phyloP scores from a whole-genome alignment of 352 stramenopile species.

The Pythium coloratum region DNA sequence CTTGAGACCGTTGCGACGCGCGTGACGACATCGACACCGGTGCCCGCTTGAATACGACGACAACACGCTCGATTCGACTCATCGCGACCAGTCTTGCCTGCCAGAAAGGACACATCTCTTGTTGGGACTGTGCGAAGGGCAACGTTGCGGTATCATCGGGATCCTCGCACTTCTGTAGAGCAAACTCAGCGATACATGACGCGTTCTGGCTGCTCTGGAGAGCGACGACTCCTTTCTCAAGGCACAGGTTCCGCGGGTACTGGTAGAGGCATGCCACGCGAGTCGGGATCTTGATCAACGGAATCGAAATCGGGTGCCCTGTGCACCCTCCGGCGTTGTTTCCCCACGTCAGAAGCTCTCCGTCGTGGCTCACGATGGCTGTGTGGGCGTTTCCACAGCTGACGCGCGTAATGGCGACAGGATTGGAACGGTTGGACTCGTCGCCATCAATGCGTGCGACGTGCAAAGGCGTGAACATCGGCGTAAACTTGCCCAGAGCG shows the following conservation, averaged over 20 bases:
- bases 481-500: constrained; percentile 60
- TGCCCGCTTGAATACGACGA: constrained; percentile 31
- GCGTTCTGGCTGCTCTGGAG: constrained; percentile 73
- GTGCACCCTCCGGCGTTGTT: constrained; percentile 70
- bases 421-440: not conserved
- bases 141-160: constrained; percentile 6
- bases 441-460: constrained; percentile 11
- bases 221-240: constrained; percentile 30
- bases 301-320: constrained; percentile 42
- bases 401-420: constrained; percentile 38
- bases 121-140: constrained; percentile 59
- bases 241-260: constrained; percentile 50
- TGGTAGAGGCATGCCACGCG: constrained; percentile 65
- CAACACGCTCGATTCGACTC: constrained; percentile 46
- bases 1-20: constrained; percentile 13
- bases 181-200: constrained; percentile 43
- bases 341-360: constrained; percentile 77
- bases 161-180: constrained; percentile 31
- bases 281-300: constrained; percentile 40
- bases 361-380: constrained; percentile 54
- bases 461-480: constrained; percentile 43
- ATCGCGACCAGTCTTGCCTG: constrained; percentile 40
- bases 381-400: constrained; percentile 74
- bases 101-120: constrained; percentile 81
- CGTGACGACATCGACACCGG: constrained; percentile 17